Evolutionary conservation across 768 basidiomycete genomes (phyloP).

Genomic region (Phanerochaete carnosa): DNA sequence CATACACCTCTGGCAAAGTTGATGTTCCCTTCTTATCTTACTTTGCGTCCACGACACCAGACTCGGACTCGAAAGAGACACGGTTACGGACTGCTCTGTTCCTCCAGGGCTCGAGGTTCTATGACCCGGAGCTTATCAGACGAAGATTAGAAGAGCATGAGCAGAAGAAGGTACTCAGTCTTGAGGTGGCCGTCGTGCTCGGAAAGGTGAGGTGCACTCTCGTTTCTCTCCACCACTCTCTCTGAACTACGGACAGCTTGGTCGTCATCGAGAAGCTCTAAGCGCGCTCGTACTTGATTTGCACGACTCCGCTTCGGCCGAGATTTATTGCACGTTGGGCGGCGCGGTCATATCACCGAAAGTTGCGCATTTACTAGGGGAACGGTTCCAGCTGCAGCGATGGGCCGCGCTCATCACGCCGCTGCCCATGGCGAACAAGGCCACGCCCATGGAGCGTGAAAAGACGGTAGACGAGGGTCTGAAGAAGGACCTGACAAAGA

Average conservation of each 20-base stretch:
- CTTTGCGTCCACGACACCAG: conserved; percentile 79
- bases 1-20: conserved; percentile 25
- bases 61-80: conserved; percentile 66
- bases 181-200: conserved; percentile 77
- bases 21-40: conserved; percentile 60
- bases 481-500: conserved; percentile 60
- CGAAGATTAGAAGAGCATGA: conserved; percentile 43
- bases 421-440: conserved; percentile 15
- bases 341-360: conserved; percentile 70
- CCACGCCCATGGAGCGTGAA: conserved; percentile 20
- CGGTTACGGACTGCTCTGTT: conserved; percentile 78
- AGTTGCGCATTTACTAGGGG: conserved; percentile 48
- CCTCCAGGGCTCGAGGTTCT: conserved; percentile 71
- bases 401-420: conserved; percentile 51
- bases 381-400: conserved; percentile 43
- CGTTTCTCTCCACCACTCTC: neutral
- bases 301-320: conserved; percentile 73
- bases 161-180: conserved; percentile 44
- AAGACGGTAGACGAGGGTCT: conserved; percentile 42
- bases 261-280: conserved; percentile 62
- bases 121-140: conserved; percentile 51
- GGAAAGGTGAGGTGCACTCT: conserved; percentile 56
- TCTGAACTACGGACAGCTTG: conserved; percentile 33
- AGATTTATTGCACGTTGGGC: conserved; percentile 80
- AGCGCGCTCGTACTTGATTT: conserved; percentile 64